phyloP scores from a whole-genome alignment of 2,329 filamentous ascomycete species.

The Ascochyta viciae-villosae region DNA sequence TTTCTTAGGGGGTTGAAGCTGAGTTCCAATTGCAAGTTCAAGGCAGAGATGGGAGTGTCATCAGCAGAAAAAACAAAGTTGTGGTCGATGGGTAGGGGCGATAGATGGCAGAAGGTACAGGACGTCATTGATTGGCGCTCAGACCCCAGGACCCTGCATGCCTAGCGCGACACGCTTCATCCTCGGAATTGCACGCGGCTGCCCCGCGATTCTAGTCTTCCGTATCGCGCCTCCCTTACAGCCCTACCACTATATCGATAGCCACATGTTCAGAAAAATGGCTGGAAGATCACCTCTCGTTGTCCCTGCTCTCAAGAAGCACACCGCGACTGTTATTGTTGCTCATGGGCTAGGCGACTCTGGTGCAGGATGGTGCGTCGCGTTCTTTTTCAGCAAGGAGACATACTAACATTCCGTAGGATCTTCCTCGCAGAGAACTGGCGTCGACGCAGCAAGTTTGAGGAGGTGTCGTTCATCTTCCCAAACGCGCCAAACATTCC shows the following conservation, averaged over 20 bases:
- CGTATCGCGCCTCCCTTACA: conserved; percentile 4
- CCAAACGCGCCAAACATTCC: conserved; percentile 88
- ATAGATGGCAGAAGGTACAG: conserved; percentile 30
- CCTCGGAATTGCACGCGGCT: conserved; percentile 15
- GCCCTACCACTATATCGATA: not conserved
- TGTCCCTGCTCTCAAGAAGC: conserved; percentile 78
- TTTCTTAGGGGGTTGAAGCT: not conserved
- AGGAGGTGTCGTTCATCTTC: conserved; percentile 92
- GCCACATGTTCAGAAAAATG: conserved; percentile 31
- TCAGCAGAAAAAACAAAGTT: conserved; percentile 7
- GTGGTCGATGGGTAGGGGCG: conserved; percentile 15
- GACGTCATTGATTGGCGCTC: conserved; percentile 46
- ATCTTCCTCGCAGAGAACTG: conserved; percentile 85
- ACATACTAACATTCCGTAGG: conserved; percentile 52
- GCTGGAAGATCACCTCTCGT: conserved; percentile 63
- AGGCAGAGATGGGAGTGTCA: not conserved
- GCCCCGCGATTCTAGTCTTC: conserved; percentile 24
- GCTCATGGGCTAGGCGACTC: conserved; percentile 88
- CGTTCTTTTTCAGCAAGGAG: not conserved
- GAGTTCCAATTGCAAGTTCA: not conserved
- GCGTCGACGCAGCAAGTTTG: conserved; percentile 78
- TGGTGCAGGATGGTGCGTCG: conserved; percentile 73
- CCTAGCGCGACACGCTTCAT: conserved; percentile 25
- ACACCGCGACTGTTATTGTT: conserved; percentile 95
- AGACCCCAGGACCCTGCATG: conserved; percentile 34